A percentile compares a stretch with the other conserved stretches of the same genome.
Conservation (phyloP, 2,329 filamentous ascomycete genomes). For the Pseudogymnoascus sp. region DNA sequence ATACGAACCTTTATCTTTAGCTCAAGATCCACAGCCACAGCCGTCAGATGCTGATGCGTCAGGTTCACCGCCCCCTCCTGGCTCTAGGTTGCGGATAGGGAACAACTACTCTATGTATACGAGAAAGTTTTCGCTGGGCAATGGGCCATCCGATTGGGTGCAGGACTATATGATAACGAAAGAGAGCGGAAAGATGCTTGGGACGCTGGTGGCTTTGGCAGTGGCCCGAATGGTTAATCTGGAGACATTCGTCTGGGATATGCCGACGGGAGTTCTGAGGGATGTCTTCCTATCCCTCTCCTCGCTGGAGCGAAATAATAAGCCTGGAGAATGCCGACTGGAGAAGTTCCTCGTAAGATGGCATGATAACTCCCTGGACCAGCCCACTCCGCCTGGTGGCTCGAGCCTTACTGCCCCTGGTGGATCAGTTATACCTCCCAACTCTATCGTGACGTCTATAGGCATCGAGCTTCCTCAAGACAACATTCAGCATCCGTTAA, state of each 20-base stretch:
- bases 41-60: constrained; percentile 12
- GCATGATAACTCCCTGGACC: constrained; percentile 59
- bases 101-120: constrained; percentile 76
- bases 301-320: constrained; percentile 53
- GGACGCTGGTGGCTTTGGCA: constrained; percentile 70
- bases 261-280: constrained; percentile 76
- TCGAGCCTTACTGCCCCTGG: neutral
- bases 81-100: constrained; percentile 44
- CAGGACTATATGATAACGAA: constrained; percentile 76
- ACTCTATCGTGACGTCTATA: constrained; percentile 34
- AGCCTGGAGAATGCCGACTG: constrained; percentile 49
- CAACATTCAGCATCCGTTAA: constrained; percentile 20
- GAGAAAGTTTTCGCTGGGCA: constrained; percentile 77
- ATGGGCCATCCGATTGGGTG: constrained; percentile 72
- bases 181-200: constrained; percentile 83
- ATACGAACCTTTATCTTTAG: constrained; percentile 8
- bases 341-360: constrained; percentile 74
- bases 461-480: constrained; percentile 32
- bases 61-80: constrained; percentile 18
- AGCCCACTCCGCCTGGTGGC: constrained; percentile 15
- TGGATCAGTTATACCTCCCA: neutral
- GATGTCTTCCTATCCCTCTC: constrained; percentile 76
- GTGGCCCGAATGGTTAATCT: constrained; percentile 77
- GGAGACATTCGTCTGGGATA: constrained; percentile 81
- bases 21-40: neutral